These are phyloP conservation scores for Pittosporum tobira DNA, from an alignment of 129 eudicot species.

Conservation along the genomic window DNA sequence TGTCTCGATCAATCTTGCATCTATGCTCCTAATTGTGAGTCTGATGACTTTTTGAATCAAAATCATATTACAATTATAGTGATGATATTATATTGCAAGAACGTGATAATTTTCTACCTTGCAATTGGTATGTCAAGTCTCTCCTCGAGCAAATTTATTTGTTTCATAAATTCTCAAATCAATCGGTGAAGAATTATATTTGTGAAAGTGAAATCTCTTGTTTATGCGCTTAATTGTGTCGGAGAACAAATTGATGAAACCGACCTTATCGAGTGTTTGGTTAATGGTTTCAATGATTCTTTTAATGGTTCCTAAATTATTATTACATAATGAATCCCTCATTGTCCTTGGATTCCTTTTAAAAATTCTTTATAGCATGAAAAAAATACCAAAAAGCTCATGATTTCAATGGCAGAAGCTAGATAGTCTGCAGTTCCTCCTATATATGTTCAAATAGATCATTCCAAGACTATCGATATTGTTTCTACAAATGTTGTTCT, in stretches of 20 bases:
- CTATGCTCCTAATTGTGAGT: no score
- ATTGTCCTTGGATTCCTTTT: not conserved
- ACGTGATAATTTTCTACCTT: not conserved
- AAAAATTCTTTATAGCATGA: not conserved
- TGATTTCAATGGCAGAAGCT: no score
- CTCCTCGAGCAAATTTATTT: no score
- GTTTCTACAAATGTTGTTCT: no score
- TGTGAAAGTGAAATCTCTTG: not conserved
- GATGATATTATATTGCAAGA: no score
- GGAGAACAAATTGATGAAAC: not conserved
- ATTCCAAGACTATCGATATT: no score
- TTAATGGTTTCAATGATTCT: not conserved
- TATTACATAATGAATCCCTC: not conserved
- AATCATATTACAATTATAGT: no score
- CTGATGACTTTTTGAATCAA: no score
- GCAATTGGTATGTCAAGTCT: not conserved
- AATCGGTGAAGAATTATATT: not conserved
- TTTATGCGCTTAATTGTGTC: not conserved
- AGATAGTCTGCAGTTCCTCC: no score
- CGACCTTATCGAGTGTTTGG: not conserved
- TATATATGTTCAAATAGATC: no score
- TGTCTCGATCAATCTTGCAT: no score
- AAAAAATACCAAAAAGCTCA: no score
- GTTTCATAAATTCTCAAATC: not conserved
- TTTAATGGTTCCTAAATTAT: not conserved